Percentiles rank a stretch among this genome's conserved stretches.
These are phyloP conservation scores for Gigaspora rosea DNA, from an alignment of 192 early-diverging fungal species.

Conservation along the genomic window DNA sequence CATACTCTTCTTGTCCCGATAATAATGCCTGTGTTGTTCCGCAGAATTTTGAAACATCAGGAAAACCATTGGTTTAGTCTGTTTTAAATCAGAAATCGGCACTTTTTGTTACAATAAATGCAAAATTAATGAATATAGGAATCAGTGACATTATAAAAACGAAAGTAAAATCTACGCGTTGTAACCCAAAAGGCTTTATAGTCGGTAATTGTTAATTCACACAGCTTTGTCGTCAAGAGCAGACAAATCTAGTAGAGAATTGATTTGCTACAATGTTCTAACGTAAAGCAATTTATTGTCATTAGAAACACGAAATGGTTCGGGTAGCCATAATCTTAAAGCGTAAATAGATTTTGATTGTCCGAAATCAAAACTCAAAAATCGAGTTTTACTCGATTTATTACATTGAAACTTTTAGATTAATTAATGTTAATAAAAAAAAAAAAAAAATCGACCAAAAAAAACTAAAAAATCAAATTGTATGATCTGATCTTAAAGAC, in stretches of 20 bases:
- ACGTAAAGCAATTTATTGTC: slow-evolving; percentile 4
- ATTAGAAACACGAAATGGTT: not conserved
- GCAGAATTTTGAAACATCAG: not conserved
- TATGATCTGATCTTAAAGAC: too few species aligned
- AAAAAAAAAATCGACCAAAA: too few species aligned
- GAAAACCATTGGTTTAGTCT: not conserved
- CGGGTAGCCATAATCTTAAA: too few species aligned
- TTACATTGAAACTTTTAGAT: too few species aligned
- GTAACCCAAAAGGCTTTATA: slow-evolving; percentile 1
- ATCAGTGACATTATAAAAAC: not conserved
- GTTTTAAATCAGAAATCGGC: not conserved
- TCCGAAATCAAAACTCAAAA: too few species aligned
- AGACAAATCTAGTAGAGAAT: not conserved
- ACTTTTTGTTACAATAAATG: not conserved
- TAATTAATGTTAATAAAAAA: too few species aligned
- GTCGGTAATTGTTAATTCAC: slow-evolving; percentile 6
- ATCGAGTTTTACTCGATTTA: too few species aligned
- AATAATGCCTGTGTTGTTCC: not conserved
- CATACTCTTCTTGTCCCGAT: slow-evolving; percentile 11
- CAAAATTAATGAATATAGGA: not conserved
- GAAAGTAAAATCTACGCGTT: not conserved
- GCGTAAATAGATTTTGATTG: too few species aligned
- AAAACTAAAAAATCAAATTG: too few species aligned
- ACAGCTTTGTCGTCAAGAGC: slow-evolving; percentile 3
- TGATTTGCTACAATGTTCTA: slow-evolving; percentile 1